phyloP scores from a whole-genome alignment of 495 filamentous ascomycete genomes.

The Podospora appendiculata region DNA sequence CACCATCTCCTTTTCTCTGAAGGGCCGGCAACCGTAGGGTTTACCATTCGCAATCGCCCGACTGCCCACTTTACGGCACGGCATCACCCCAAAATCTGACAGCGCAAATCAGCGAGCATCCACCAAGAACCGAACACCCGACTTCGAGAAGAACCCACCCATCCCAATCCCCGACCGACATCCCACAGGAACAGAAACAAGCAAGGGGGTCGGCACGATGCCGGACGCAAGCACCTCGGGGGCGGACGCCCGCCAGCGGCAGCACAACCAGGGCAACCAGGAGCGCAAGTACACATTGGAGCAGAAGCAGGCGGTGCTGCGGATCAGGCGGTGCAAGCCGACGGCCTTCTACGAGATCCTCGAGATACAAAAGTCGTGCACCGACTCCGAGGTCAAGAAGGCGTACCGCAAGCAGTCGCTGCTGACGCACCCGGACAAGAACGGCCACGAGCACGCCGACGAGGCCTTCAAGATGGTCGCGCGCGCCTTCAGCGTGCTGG shows the following conservation, averaged over 20 bases:
- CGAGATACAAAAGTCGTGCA: conserved; percentile 53
- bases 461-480: conserved; percentile 98
- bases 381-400: conserved; percentile 80
- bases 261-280: conserved; percentile 92
- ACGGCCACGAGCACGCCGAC: conserved; percentile 92
- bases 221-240: conserved; percentile 71
- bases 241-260: conserved; percentile 54
- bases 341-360: conserved; percentile 92
- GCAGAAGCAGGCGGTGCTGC: conserved; percentile 80
- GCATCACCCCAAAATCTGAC: too few relatives aligned
- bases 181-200: not conserved
- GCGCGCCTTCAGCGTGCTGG: conserved; percentile 86
- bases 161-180: not conserved
- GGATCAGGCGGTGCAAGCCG: conserved; percentile 72
- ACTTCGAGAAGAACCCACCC: not conserved
- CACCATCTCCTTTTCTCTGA: too few relatives aligned
- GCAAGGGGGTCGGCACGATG: conserved; percentile 43
- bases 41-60: too few relatives aligned
- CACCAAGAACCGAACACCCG: too few relatives aligned
- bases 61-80: too few relatives aligned
- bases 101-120: too few relatives aligned
- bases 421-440: conserved; percentile 93
- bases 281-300: conserved; percentile 82
- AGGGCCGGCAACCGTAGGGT: too few relatives aligned
- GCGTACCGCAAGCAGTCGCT: conserved; percentile 88